Conservation (phyloP, 495 filamentous ascomycete genomes). For the Penicillium canescens region DNA sequence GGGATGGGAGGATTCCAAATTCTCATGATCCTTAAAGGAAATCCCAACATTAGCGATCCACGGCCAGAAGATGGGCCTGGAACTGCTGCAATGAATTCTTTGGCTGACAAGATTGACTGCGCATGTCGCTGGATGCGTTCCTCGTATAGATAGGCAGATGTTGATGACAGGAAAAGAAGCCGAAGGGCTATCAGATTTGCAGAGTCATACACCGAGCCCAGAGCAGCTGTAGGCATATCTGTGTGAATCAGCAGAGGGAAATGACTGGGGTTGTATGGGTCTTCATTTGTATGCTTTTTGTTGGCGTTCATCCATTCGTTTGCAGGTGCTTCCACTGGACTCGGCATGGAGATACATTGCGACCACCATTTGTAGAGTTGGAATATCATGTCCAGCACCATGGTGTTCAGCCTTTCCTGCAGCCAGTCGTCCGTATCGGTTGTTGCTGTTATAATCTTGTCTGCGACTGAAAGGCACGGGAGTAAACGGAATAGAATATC, state of each 20-base stretch:
- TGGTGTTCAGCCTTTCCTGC: not conserved
- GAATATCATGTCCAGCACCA: not conserved
- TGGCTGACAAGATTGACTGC: constrained; percentile 7
- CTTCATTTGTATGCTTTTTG: not conserved
- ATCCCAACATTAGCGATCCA: constrained; percentile 11
- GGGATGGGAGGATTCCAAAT: constrained; percentile 5
- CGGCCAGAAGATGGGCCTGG: constrained; percentile 10
- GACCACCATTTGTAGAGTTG: constrained; percentile 13
- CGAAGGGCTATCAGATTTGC: constrained; percentile 10
- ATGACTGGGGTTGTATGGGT: constrained; percentile 3
- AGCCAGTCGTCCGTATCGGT: not conserved
- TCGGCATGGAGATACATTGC: constrained; percentile 2
- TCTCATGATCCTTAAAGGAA: constrained; percentile 7
- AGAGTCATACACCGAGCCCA: constrained; percentile 8
- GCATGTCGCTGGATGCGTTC: constrained; percentile 10
- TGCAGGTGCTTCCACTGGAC: not conserved
- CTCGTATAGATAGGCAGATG: constrained; percentile 9
- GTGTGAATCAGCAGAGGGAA: constrained; percentile 4
- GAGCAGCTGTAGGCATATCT: constrained; percentile 17
- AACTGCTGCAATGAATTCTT: constrained; percentile 2
- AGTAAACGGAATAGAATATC: constrained; percentile 13
- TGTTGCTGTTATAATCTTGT: not conserved
- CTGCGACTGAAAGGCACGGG: constrained; percentile 8
- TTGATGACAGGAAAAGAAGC: constrained; percentile 2
- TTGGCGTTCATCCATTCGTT: not conserved